These are phyloP conservation scores for Tolypocladium paradoxum DNA, from an alignment of 2,329 filamentous ascomycete genomes.

Conservation along the genomic window DNA sequence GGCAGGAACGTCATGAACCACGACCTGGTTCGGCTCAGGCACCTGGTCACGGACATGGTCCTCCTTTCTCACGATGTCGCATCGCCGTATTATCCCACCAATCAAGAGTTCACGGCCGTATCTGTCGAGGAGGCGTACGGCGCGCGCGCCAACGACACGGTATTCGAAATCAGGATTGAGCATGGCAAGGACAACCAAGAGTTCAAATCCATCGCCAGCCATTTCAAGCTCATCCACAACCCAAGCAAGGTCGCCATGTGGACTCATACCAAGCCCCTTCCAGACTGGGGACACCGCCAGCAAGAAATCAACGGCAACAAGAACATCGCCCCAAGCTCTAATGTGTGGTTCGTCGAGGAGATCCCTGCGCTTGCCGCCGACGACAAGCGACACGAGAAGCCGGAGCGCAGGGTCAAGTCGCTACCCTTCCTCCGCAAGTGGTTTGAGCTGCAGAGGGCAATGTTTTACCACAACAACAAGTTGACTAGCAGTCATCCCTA, in stretches of 20 bases:
- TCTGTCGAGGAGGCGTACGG: slow-evolving; percentile 60
- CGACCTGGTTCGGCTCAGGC: slow-evolving; percentile 76
- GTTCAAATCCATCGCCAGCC: slow-evolving; percentile 81
- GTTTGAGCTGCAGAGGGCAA: slow-evolving; percentile 89
- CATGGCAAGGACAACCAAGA: slow-evolving; percentile 69
- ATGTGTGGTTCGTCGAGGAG: slow-evolving; percentile 89
- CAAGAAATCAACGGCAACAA: slow-evolving; percentile 99
- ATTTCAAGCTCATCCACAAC: slow-evolving; percentile 93
- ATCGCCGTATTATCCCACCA: slow-evolving; percentile 90
- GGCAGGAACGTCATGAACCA: slow-evolving; percentile 67
- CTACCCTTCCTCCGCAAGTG: slow-evolving; percentile 90
- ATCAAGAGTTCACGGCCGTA: slow-evolving; percentile 94
- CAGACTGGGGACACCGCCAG: slow-evolving; percentile 94
- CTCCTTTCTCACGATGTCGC: slow-evolving; percentile 94
- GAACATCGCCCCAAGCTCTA: slow-evolving; percentile 78
- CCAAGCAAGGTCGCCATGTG: slow-evolving; percentile 98
- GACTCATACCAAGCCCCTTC: slow-evolving; percentile 91
- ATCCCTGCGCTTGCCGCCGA: slow-evolving; percentile 69
- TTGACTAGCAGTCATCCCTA: slow-evolving; percentile 96
- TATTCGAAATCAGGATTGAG: slow-evolving; percentile 89
- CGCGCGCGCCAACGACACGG: slow-evolving; percentile 71
- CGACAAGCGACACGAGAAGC: slow-evolving; percentile 62
- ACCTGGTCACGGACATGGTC: slow-evolving; percentile 74
- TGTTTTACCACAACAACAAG: slow-evolving; percentile 99
- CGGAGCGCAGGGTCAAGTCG: slow-evolving; percentile 67